Evolutionary conservation across 1,284 basidiomycete species (phyloP), one percentile per base, ranked within the genome.

Genomic region (Laetiporus sulphureus): DNA sequence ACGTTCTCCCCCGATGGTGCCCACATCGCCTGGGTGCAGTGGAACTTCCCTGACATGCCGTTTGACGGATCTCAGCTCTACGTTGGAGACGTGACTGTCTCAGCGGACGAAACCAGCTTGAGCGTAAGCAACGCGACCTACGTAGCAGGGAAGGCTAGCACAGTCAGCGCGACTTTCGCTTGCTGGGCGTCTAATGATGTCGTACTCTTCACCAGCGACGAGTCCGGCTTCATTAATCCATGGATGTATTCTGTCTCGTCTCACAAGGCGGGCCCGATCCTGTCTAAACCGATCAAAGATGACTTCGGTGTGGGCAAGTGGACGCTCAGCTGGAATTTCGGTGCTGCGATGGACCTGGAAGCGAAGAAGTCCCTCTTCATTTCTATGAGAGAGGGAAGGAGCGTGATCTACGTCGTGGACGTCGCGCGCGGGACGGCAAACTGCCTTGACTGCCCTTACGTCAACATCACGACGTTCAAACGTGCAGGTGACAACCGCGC

Each of bases 1-100:
- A 64, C 60, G 20, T 83, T 88, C 60, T 83, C 80, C 16, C 75
- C 82, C 0, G 75, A 83, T 50, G 88, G 85, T 1, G 67, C 61
- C 16, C 71, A 71, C 34, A 52, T 91, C 15, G 75, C 73, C 3
- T 91, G 82, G 80, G 66, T 80, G 36, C 71, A 83, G 46, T 91
- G 86, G 87, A 66, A 62, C 47, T 78, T 82, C 49, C 88, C 88
- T 0, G 77, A 86, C 53, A 90, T 90, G 87, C 84, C 87, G 15
- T 91, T 83, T 80, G 79, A 87, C 52, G 81, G 78, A 13, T 71
- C 75, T 0, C 65, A 81, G 53, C 63, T 90, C 32, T 67, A 72
- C 51, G 58, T 83, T 21, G 81, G 74, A 0, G 63, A 71, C 23
- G 56, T 73, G 24, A 18, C 27, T 7, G 39, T 46, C 11, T 38